Base-by-base conservation (phyloP, 1,284 basidiomycete genomes). In the Boletus sp. region DNA sequence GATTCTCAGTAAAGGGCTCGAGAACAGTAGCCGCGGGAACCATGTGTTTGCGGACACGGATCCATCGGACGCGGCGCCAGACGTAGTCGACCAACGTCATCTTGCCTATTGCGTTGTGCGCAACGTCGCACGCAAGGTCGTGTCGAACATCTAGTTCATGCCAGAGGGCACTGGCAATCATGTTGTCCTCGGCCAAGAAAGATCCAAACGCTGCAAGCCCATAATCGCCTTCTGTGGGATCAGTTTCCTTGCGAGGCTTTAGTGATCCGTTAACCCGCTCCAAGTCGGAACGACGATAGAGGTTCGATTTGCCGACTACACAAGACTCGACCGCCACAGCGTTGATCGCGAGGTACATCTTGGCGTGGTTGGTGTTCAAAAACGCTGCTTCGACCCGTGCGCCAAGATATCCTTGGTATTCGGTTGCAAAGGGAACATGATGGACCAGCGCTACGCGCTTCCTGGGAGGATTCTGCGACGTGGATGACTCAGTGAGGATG, bases 341-440 rank as follows among this genome's bases (percentile, higher is more conserved):
- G 68, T 96, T 96, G 67, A 99, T 92, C 8, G 94, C 94, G 45
- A 98, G 77, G 63, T 99, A 99, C 95, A 99, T 99, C 69, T 96
- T 98, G 13, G 95, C 95, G 62, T 99, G 96, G 44, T 93, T 97
- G 5, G 93, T 95, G 65, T 95, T 96, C 42, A 99, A 72, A 65
- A 97, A 99, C 1, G 91, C 92, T 51, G 92, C 88, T 69, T 99
- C 96, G 30, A 99, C 77, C 50, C 82, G 76, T 13, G 93, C 87
- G 0, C 94, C 96, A 50, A 91, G 71, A 57, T 69, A 70, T 32
- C 72, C 69, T 64, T 82, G 76, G 64, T 79, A 76, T 68, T 88
- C 79, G 45, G 88, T 81, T 0, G 91, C 96, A 57, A 93, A 88
- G 0, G 96, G 96, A 7, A 98, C 90, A 66, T 99, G 96, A 66